A percentile compares a stretch with the other conserved stretches of the same genome.
Conservation (phyloP, 2,329 filamentous ascomycete genomes). For the Sarocladiaceae sp. region DNA sequence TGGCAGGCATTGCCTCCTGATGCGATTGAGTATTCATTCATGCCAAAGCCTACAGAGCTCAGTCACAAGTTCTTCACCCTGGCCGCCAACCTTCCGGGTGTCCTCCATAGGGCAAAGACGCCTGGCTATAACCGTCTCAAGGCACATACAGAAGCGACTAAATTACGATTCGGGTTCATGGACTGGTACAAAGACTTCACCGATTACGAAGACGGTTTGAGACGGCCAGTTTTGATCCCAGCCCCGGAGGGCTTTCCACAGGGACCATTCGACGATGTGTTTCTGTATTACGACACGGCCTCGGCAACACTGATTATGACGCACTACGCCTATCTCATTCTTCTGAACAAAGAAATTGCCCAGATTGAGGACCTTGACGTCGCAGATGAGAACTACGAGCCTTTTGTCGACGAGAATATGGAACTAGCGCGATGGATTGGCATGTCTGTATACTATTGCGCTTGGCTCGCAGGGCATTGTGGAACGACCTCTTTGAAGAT, state of each 20-base stretch:
- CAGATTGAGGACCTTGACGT: background rate
- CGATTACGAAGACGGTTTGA: background rate
- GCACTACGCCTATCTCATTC: background rate
- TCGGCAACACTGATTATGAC: background rate
- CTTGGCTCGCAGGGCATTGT: background rate
- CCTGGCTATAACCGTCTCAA: background rate
- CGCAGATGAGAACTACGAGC: background rate
- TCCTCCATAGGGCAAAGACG: background rate
- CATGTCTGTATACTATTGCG: constrained; percentile 1
- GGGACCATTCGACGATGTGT: background rate
- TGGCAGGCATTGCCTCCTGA: background rate
- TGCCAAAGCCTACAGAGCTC: background rate
- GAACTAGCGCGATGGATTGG: background rate
- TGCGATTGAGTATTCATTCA: background rate
- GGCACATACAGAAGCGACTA: background rate
- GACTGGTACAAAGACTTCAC: background rate
- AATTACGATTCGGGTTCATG: background rate
- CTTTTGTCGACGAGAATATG: background rate
- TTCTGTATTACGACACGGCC: background rate
- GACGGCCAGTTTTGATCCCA: background rate
- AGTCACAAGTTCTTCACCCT: background rate
- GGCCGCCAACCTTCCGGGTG: background rate
- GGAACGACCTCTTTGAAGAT: background rate
- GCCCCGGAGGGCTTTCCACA: background rate
- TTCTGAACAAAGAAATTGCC: background rate